These are phyloP conservation scores for Russula brevipes DNA, from an alignment of 768 basidiomycete genomes.

Conservation along the genomic window DNA sequence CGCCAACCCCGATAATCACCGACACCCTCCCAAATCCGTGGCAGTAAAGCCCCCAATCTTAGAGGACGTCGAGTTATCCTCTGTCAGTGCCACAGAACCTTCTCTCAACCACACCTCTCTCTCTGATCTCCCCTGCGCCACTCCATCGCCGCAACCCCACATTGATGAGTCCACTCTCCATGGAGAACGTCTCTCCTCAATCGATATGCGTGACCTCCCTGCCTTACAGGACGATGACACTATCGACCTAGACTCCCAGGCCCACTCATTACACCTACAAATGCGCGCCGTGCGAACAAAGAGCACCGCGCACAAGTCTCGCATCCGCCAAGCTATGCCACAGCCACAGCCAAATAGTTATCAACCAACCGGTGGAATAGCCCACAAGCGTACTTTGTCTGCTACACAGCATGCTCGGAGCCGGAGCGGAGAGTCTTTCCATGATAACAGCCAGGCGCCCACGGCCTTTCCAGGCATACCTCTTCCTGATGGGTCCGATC, in stretches of 20 bases:
- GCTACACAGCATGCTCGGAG: constrained; percentile 1
- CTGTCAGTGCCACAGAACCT: neutral
- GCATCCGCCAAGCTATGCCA: constrained; percentile 6
- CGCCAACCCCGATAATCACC: constrained; percentile 6
- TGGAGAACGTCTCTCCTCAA: constrained; percentile 31
- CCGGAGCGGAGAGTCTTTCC: constrained; percentile 2
- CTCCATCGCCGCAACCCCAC: constrained; percentile 18
- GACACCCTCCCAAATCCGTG: constrained; percentile 22
- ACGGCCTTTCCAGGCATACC: constrained; percentile 2
- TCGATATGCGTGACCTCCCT: constrained; percentile 33
- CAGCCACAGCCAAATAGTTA: constrained; percentile 4
- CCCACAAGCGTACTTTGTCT: constrained; percentile 3
- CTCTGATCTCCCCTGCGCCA: constrained; percentile 28
- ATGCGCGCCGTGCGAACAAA: constrained; percentile 18
- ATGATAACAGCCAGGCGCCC: neutral
- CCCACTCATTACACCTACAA: constrained; percentile 6
- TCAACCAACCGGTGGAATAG: neutral
- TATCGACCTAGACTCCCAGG: constrained; percentile 12
- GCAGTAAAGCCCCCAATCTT: constrained; percentile 29
- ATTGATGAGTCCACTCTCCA: constrained; percentile 10
- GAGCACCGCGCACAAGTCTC: constrained; percentile 5
- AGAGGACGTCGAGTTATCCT: constrained; percentile 31
- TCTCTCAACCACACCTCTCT: constrained; percentile 28
- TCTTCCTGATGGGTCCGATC: constrained; percentile 3
- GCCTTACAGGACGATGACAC: constrained; percentile 29